A percentile compares a stretch with the other conserved stretches of the same genome.
These are phyloP conservation scores for Solanum pennellii DNA, from an alignment of 257 asterid genomes.

Conservation along the genomic window DNA sequence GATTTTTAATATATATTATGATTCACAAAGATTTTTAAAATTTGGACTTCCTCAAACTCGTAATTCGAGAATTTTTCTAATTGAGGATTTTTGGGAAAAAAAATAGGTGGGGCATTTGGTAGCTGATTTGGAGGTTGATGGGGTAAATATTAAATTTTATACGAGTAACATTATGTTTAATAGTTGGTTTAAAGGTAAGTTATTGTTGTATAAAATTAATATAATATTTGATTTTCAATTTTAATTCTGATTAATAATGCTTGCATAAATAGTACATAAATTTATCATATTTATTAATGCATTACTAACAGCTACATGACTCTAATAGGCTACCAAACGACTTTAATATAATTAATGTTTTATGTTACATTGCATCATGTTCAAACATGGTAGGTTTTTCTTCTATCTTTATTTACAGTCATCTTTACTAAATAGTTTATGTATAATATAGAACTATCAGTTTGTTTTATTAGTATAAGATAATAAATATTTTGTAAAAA, in stretches of 20 bases:
- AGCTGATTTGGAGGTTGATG: neutral
- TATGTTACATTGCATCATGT: neutral
- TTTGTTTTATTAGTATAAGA: neutral
- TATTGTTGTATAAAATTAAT: neutral
- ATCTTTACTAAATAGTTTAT: neutral
- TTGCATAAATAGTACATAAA: neutral
- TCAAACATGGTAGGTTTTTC: neutral
- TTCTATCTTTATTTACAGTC: neutral
- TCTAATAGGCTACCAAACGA: neutral
- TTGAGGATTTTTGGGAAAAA: accelerated
- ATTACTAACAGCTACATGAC: neutral
- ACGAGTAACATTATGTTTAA: neutral
- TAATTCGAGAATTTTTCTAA: neutral
- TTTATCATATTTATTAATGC: neutral
- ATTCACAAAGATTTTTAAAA: neutral
- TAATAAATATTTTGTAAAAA: neutral
- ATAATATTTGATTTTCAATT: neutral
- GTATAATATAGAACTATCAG: neutral
- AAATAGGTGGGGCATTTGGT: neutral
- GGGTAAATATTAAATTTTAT: neutral
- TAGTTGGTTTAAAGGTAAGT: neutral
- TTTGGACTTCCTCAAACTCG: neutral
- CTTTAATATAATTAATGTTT: neutral
- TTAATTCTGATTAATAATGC: neutral
- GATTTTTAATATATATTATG: neutral